Base-by-base conservation (phyloP, 768 basidiomycete genomes). In the Termitomyces sp. region DNA sequence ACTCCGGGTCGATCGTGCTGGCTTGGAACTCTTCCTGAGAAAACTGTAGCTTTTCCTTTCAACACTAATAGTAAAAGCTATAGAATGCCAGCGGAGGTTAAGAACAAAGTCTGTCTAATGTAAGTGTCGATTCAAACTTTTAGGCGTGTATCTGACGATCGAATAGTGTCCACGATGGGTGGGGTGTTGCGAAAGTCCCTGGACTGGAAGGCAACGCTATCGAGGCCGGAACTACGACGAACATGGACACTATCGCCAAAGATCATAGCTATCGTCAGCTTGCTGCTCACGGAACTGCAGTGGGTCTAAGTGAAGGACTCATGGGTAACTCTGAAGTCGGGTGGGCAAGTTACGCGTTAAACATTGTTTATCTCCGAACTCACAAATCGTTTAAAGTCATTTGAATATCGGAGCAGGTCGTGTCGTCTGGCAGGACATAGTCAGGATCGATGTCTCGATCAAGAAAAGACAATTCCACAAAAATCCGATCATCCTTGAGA, bases 241-340 rank as follows among this genome's bases (percentile, higher is more conserved):
- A 89, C 75, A 97, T 98, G 95, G 92, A 95, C 71, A 81, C 77
- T 42, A 89, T 98, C 65, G 86, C 87, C 5, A 81, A 89, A 65
- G 80, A 87, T 5, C 83, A 95, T 70, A 82, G 84, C 59, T 83
- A 84, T 65, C 82, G 89, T 47, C 81, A 81, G 14, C 80, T 98
- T 19, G 75, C 82, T 16, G 95, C 95, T 2, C 92, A 95, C 61
- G 95, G 95, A 11, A 79, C 91, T n/a, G 89, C 94, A 6, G 95
- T 97, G 5, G 95, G 95, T 1, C 78, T 98, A 54, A 92, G 79
- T 65, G 95, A 97, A 43, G 95, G 95, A 0, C 82, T 97, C 53
- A 98, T 98, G 95, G 95, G 95, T 16, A 96, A 98, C 76, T 96
- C 95, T 2, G 95, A 98, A 75, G 95, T 97, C 61, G 95, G 95